Evolutionary conservation across 495 filamentous ascomycete genomes (phyloP).

Genomic region (Podospora fimiseda): DNA sequence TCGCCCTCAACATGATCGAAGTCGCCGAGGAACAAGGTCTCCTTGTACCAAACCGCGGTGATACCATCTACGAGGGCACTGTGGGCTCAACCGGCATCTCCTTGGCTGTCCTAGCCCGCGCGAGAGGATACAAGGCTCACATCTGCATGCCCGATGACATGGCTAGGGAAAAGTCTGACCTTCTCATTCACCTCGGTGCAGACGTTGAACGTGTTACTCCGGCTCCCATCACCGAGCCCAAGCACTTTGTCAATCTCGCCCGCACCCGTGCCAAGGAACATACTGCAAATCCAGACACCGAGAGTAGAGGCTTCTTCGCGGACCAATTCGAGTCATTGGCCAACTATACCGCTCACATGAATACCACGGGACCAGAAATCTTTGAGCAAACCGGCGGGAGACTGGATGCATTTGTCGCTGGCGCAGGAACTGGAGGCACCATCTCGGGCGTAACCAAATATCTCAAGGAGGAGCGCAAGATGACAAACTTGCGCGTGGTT

Average conservation of each 20-base stretch:
- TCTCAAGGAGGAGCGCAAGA: slow-evolving; percentile 56
- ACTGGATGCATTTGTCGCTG: slow-evolving; percentile 86
- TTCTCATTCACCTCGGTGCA: slow-evolving; percentile 86
- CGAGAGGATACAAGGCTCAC: slow-evolving; percentile 82
- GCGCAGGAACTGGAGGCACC: slow-evolving; percentile 94
- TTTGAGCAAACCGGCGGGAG: slow-evolving; percentile 65
- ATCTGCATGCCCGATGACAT: slow-evolving; percentile 98
- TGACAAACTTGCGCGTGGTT: slow-evolving; percentile 57
- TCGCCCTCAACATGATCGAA: slow-evolving; percentile 82
- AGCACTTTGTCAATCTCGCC: slow-evolving; percentile 93
- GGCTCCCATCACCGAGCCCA: slow-evolving; percentile 81
- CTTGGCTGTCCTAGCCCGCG: slow-evolving; percentile 78
- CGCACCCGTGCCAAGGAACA: slow-evolving; percentile 70
- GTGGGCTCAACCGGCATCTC: slow-evolving; percentile 94
- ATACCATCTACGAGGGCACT: slow-evolving; percentile 95
- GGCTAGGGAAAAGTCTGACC: slow-evolving; percentile 76
- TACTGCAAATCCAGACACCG: slow-evolving; percentile 37
- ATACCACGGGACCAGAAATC: slow-evolving; percentile 85
- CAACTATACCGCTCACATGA: slow-evolving; percentile 80
- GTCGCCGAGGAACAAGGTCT: slow-evolving; percentile 75
- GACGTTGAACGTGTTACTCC: slow-evolving; percentile 81
- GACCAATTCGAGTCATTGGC: slow-evolving; percentile 91
- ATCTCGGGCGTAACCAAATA: slow-evolving; percentile 79
- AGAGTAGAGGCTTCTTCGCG: slow-evolving; percentile 73
- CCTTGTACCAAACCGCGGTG: slow-evolving; percentile 72